phyloP scores from a whole-genome alignment of 805 yeast genomes.

The Lachancea meyersii region DNA sequence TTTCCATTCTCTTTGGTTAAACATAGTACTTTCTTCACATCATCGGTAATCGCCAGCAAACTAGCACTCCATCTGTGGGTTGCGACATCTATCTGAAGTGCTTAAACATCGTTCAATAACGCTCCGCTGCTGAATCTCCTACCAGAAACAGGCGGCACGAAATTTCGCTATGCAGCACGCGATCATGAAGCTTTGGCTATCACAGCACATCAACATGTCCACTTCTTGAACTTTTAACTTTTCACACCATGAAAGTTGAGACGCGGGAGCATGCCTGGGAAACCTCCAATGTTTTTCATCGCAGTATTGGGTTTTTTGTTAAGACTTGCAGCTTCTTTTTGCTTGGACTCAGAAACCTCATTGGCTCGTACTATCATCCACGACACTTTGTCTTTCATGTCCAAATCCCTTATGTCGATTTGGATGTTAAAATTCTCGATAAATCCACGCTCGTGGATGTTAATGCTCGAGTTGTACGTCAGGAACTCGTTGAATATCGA shows the following conservation, averaged over 20 bases:
- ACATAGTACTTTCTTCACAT: too few relatives aligned
- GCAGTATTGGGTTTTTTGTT: not conserved
- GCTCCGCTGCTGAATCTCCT: too few relatives aligned
- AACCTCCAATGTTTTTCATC: conserved; percentile 16
- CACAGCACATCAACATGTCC: too few relatives aligned
- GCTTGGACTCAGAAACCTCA: conserved; percentile 7
- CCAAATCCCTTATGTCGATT: conserved; percentile 43
- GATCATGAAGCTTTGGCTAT: too few relatives aligned
- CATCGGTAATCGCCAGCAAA: too few relatives aligned
- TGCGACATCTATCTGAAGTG: too few relatives aligned
- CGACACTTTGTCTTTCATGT: conserved; percentile 26
- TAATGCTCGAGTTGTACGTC: conserved; percentile 67
- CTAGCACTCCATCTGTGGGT: too few relatives aligned
- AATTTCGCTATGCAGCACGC: too few relatives aligned
- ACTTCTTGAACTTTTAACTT: not conserved
- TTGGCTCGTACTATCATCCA: conserved; percentile 31
- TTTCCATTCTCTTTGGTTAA: too few relatives aligned
- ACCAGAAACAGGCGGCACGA: too few relatives aligned
- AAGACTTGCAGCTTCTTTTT: not conserved
- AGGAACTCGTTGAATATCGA: conserved; percentile 83
- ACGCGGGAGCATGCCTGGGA: conserved; percentile 21
- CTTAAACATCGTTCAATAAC: too few relatives aligned
- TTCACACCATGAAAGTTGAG: conserved; percentile 22
- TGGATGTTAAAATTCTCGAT: conserved; percentile 73
- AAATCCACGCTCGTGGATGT: conserved; percentile 75